phyloP scores from a whole-genome alignment of 2,329 filamentous ascomycete species.

The Aspergillus brasiliensis region DNA sequence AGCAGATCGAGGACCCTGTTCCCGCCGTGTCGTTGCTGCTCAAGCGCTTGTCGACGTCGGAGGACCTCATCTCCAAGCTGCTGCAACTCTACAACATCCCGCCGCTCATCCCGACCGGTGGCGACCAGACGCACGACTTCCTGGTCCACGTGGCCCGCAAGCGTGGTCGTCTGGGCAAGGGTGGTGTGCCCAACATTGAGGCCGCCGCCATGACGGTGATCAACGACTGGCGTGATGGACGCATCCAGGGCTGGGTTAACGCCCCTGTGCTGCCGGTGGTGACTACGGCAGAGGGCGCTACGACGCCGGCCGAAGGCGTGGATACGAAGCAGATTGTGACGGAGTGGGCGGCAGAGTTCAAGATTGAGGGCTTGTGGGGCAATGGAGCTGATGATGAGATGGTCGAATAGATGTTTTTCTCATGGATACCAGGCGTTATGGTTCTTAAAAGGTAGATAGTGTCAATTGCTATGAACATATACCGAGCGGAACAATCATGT shows the following conservation, averaged over 20 bases:
- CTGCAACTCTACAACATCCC: constrained; percentile 82
- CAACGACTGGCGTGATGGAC: constrained; percentile 93
- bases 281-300: constrained; percentile 35
- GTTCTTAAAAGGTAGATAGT: constrained; percentile 12
- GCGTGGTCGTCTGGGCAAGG: constrained; percentile 82
- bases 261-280: constrained; percentile 68
- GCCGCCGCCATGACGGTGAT: constrained; percentile 90
- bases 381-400: constrained; percentile 55
- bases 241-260: constrained; percentile 90
- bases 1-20: constrained; percentile 89
- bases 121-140: constrained; percentile 85
- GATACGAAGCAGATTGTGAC: constrained; percentile 84
- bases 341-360: constrained; percentile 93
- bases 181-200: constrained; percentile 84
- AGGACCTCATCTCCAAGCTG: constrained; percentile 75
- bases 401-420: constrained; percentile 37
- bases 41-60: constrained; percentile 71
- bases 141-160: constrained; percentile 93
- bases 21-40: constrained; percentile 85
- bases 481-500: neutral
- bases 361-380: constrained; percentile 89
- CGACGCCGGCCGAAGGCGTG: constrained; percentile 50
- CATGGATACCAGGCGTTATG: constrained; percentile 19
- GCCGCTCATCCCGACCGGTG: constrained; percentile 68
- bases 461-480: neutral